These are phyloP conservation scores for Usnea hakonensis DNA, from an alignment of 495 filamentous ascomycete species.

Conservation along the genomic window DNA sequence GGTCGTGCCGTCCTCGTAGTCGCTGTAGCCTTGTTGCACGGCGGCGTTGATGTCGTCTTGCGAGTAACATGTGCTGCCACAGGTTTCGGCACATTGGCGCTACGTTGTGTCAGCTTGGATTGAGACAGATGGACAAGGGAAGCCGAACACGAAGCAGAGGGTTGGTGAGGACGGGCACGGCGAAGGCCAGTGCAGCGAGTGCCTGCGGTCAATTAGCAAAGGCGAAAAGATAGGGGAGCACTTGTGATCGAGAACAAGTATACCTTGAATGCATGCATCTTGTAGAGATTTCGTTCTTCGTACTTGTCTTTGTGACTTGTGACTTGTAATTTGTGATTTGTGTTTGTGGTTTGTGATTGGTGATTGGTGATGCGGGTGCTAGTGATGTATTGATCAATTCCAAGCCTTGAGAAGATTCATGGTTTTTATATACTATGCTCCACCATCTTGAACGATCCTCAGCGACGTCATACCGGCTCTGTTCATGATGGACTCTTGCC, in stretches of 20 bases:
- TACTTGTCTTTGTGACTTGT: neutral
- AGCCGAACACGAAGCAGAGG: neutral
- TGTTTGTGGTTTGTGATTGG: neutral
- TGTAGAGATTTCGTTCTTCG: neutral
- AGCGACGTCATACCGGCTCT: conserved; percentile 1
- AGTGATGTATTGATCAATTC: neutral
- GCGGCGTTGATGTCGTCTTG: conserved; percentile 39
- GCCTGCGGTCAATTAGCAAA: neutral
- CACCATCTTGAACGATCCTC: neutral
- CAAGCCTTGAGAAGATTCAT: neutral
- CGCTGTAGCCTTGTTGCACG: conserved; percentile 38
- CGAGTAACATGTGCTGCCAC: conserved; percentile 42
- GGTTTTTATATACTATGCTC: neutral
- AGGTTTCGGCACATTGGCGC: conserved; percentile 31
- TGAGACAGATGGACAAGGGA: neutral
- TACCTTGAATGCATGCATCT: conserved; percentile 13
- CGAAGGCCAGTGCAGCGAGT: conserved; percentile 2
- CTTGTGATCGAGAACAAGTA: neutral
- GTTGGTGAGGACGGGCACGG: conserved; percentile 2
- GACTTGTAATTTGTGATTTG: neutral
- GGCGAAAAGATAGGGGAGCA: neutral
- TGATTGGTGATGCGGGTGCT: neutral
- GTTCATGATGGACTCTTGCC: conserved; percentile 1
- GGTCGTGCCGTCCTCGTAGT: conserved; percentile 39
- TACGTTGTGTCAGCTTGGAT: conserved; percentile 19